Evolutionary conservation across 2,329 filamentous ascomycete species (phyloP), one percentile per base, ranked within the genome.

Genomic region (Penicillium sp.): DNA sequence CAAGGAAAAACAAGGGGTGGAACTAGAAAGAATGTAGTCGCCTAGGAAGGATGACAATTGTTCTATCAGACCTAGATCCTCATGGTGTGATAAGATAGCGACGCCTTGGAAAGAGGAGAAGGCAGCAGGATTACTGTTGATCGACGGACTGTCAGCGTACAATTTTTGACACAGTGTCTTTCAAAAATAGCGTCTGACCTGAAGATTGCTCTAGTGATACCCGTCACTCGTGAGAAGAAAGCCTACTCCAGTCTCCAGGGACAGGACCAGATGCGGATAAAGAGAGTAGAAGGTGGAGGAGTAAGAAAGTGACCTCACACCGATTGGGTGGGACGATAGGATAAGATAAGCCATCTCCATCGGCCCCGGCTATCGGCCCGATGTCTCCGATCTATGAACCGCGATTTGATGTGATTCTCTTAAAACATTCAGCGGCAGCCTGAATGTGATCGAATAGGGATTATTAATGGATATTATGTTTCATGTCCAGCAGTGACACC

Each of bases 101-200:
- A 39, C 40, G 39, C 7, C 16, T 35, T 31, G 40, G 37, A 30
- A 29, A 28, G 31, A 16, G 38, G 35, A 3, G 55, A 64, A 67
- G 65, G 65, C 65, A 67, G 62, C 65, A 66, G 48, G 56, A 66
- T 67, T 66, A 49, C 50, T 50, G 37, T 37, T 7, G 27, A 25
- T 25, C 22, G 27, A 16, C 22, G 28, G 25, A 27, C 36, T 27
- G 34, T 46, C 18, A 45, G 53, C 16, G 16, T 34, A 27, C 12
- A 50, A 31, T 19, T n/a, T 34, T 46, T 54, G 41, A 45, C 42
- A 39, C 14, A 25, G 22, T 14, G 22, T 14, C 2, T 34, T 25
- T 7, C 9, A 16, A 9, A 10, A 2, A 25, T 0, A 1, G 3
- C 2, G 25, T 34, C 35, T 5, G 8, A 46, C 41, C 18, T 30